Evolutionary conservation across 2,329 filamentous ascomycete genomes (phyloP).

Genomic region (Fusarium sterilihyphosum): DNA sequence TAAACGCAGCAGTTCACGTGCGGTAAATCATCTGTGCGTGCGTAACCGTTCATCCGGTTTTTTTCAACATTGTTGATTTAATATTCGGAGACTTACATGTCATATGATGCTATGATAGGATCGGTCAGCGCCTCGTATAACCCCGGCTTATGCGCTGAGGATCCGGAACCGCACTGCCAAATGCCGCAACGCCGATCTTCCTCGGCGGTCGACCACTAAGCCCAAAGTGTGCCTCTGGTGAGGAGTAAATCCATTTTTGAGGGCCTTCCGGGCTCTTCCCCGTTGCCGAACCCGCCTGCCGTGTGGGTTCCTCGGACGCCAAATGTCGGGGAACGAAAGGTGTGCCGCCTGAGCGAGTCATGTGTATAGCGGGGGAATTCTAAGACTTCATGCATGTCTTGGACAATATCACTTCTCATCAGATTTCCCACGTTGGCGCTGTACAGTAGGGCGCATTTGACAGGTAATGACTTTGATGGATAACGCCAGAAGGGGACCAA

Average conservation of each 20-base stretch:
- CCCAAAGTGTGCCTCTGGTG: background rate
- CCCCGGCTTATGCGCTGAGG: background rate
- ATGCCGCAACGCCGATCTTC: conserved; percentile 6
- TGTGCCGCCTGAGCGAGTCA: background rate
- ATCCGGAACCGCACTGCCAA: background rate
- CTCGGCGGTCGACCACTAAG: background rate
- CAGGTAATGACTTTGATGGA: background rate
- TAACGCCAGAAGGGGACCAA: background rate
- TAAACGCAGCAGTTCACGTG: background rate
- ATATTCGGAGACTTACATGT: background rate
- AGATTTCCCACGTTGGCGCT: background rate
- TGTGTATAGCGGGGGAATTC: background rate
- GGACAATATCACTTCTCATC: background rate
- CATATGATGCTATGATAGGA: background rate
- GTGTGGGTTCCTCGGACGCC: background rate
- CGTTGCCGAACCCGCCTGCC: background rate
- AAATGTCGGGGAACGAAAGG: background rate
- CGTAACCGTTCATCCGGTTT: background rate
- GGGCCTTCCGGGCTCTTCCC: background rate
- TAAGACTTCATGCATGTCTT: background rate
- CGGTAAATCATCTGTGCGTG: background rate
- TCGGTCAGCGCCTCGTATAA: background rate
- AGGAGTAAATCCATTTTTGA: background rate
- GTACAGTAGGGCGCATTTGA: background rate
- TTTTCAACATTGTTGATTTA: background rate